Evolutionary conservation across 1,284 basidiomycete species (phyloP), one percentile per base, ranked within the genome.

Genomic region (Dichomitus squalens): DNA sequence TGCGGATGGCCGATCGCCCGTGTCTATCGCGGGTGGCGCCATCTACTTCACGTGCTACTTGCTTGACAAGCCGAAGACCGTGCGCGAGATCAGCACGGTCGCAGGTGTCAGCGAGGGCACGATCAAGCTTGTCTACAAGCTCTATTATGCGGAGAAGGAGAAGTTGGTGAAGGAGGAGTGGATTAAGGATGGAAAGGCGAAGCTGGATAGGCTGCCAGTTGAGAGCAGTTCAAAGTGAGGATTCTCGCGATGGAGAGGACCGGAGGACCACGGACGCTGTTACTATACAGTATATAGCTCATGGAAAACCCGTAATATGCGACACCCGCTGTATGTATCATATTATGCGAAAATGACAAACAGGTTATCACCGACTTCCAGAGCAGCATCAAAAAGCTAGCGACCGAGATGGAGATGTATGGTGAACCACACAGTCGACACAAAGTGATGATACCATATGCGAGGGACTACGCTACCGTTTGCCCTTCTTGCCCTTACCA

Each of bases 31-130:
- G 7, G 94, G 94, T 40, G 95, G 95, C 27, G 95, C 95, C 27
- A 95, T 98, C 64, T 96, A 92, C 77, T 97, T 98, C 75, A 93
- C 94, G 20, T 92, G 90, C 67, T 81, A 89, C 65, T 73, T 98
- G 44, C 81, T 95, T 65, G 92, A 88, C 55, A 85, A 87, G 63
- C 69, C 79, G 31, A 92, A 92, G 72, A 82, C 87, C 21, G 84
- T 91, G 44, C 88, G 88, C 73, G 93, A 96, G 66, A 96, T 99
- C 69, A 91, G 91, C 63, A 76, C 81, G n/a, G 92, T 98, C n/a
- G 95, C 95, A 0, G 94, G 94, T 8, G 95, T 98, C n/a, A 95
- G 94, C 69, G 96, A 98, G 70, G 91, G 93, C 52, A 98, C 96
- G 49, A 96, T 98, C 72, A 95, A 95, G 76, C 76, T 95, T 73